These are phyloP conservation scores for Trichosporon ovoides DNA, from an alignment of 1,284 basidiomycete genomes.

Conservation along the genomic window DNA sequence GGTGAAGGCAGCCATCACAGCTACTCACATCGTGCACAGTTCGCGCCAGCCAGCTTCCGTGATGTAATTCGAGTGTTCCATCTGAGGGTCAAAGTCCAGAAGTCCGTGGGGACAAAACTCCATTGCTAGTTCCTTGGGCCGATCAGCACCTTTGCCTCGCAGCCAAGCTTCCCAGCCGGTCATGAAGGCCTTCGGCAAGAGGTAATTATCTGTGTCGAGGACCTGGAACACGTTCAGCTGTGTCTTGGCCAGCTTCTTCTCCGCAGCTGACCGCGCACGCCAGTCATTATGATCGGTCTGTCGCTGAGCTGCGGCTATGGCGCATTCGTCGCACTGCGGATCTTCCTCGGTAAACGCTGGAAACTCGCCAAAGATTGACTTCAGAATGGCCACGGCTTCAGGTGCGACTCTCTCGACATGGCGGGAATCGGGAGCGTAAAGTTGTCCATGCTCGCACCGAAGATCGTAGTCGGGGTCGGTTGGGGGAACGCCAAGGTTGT, in stretches of 20 bases:
- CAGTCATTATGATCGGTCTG: neutral
- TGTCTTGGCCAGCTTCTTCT: slow-evolving; percentile 8
- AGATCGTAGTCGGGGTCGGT: slow-evolving; percentile 24
- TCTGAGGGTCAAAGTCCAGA: slow-evolving; percentile 35
- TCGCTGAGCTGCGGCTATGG: neutral
- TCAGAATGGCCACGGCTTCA: slow-evolving; percentile 24
- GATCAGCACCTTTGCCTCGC: neutral
- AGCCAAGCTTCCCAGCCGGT: slow-evolving; percentile 25
- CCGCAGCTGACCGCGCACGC: neutral
- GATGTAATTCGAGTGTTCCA: slow-evolving; percentile 21
- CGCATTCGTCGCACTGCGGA: slow-evolving; percentile 21
- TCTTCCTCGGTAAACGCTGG: slow-evolving; percentile 10
- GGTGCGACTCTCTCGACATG: neutral
- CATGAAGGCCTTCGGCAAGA: slow-evolving; percentile 25
- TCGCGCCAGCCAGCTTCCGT: slow-evolving; percentile 24
- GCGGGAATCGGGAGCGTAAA: neutral
- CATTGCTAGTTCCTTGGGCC: slow-evolving; percentile 17
- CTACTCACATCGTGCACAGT: slow-evolving; percentile 26
- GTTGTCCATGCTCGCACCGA: slow-evolving; percentile 31
- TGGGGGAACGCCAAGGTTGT: slow-evolving; percentile 14
- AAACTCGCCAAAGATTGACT: slow-evolving; percentile 33
- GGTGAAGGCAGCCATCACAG: neutral
- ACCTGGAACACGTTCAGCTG: slow-evolving; percentile 8
- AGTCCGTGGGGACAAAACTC: slow-evolving; percentile 36
- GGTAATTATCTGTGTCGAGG: slow-evolving; percentile 25